Percentiles rank a stretch among this genome's conserved stretches.
These are phyloP conservation scores for Ustilago tritici DNA, from an alignment of 1,284 basidiomycete genomes.

Conservation along the genomic window DNA sequence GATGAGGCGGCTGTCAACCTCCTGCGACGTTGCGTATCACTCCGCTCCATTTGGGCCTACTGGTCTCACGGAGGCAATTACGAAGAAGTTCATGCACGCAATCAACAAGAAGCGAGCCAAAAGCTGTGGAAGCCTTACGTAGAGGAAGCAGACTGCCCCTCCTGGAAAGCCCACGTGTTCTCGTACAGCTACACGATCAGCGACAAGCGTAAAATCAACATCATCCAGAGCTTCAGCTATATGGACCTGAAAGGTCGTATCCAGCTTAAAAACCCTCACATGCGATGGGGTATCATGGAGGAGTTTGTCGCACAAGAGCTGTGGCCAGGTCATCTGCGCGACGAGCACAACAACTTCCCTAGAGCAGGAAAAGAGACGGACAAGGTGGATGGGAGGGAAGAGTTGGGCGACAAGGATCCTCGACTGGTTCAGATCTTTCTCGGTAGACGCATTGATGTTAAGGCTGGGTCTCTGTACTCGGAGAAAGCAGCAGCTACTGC, in stretches of 20 bases:
- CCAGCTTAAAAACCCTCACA: constrained; percentile 83
- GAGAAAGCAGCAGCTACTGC: constrained; percentile 15
- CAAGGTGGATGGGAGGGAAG: constrained; percentile 36
- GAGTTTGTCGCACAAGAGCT: constrained; percentile 77
- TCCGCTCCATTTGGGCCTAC: constrained; percentile 76
- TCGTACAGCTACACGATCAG: constrained; percentile 60
- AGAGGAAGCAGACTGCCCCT: constrained; percentile 30
- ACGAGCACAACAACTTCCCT: constrained; percentile 43
- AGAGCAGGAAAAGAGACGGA: constrained; percentile 33
- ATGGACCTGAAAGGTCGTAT: constrained; percentile 87
- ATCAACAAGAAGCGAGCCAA: constrained; percentile 29
- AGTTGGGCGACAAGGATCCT: constrained; percentile 55
- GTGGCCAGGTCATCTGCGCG: constrained; percentile 42
- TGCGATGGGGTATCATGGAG: constrained; percentile 85
- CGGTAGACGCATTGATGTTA: constrained; percentile 49
- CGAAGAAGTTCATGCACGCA: constrained; percentile 57
- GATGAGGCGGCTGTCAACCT: constrained; percentile 79
- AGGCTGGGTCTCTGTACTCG: constrained; percentile 26
- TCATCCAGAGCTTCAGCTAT: constrained; percentile 85
- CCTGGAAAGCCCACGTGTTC: constrained; percentile 64
- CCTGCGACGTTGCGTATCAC: constrained; percentile 81
- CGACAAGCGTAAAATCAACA: constrained; percentile 55
- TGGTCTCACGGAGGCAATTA: constrained; percentile 66
- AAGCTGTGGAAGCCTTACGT: constrained; percentile 35
- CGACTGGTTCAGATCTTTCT: constrained; percentile 60